Evolutionary conservation across 345 rosid species (phyloP).

Genomic region (Dovyalis caffra): DNA sequence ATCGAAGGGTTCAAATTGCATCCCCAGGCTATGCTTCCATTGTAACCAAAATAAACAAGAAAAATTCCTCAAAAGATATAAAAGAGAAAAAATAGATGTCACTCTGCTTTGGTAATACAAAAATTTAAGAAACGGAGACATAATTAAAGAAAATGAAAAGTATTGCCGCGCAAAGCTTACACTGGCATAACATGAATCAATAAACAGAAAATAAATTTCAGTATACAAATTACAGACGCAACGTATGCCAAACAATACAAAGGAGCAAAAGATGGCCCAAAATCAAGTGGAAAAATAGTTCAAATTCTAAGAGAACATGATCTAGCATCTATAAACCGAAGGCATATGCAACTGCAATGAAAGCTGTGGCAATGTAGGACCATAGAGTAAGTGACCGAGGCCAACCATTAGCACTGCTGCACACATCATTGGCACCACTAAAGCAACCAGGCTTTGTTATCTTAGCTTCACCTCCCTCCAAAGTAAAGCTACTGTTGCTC

Average conservation of each 20-base stretch:
- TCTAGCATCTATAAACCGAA: slow-evolving; percentile 30
- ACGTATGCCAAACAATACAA: neutral
- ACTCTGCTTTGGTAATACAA: neutral
- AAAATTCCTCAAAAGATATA: neutral
- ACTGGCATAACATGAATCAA: slow-evolving; percentile 5
- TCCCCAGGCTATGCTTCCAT: no score
- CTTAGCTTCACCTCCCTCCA: slow-evolving; percentile 56
- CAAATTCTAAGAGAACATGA: neutral
- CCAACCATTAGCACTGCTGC: slow-evolving; percentile 42
- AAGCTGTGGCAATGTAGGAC: slow-evolving; percentile 20
- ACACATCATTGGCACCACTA: slow-evolving; percentile 65
- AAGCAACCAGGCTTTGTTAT: slow-evolving; percentile 59
- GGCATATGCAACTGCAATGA: slow-evolving; percentile 31
- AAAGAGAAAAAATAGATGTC: neutral
- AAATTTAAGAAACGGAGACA: neutral
- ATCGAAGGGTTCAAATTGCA: no score
- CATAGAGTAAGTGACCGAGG: slow-evolving; percentile 21
- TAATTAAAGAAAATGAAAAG: neutral
- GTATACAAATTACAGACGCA: no score
- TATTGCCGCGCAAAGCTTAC: neutral
- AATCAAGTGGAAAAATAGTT: slow-evolving; percentile 13
- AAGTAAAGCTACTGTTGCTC: slow-evolving; percentile 52
- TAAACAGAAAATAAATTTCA: slow-evolving; percentile 10
- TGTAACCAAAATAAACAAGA: neutral
- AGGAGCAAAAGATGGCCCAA: slow-evolving; percentile 6